Conservation (phyloP, 306 rosid species). For the Dalbergia oliveri region DNA sequence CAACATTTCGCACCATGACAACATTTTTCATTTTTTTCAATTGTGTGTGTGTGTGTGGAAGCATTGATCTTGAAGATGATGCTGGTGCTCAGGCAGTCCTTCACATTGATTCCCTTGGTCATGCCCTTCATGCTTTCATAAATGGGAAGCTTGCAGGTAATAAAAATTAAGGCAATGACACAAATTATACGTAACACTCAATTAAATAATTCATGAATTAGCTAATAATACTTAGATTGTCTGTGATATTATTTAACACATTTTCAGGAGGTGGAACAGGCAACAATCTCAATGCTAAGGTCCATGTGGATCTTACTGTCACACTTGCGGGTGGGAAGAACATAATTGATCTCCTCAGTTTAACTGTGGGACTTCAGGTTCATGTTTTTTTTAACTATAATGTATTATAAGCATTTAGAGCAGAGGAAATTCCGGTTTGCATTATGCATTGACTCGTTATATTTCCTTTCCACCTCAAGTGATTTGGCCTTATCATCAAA, state of each 20-base stretch:
- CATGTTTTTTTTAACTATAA: not conserved
- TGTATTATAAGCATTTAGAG: not conserved
- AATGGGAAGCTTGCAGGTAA: slow-evolving; percentile 84
- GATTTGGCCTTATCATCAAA: not conserved
- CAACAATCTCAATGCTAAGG: slow-evolving; percentile 44
- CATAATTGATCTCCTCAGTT: slow-evolving; percentile 83
- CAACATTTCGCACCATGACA: slow-evolving; percentile 20
- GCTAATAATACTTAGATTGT: not conserved
- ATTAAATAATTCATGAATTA: not conserved
- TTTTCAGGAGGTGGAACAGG: slow-evolving; percentile 78
- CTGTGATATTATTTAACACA: not conserved
- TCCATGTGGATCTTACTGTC: slow-evolving; percentile 66
- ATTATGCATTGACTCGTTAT: slow-evolving; percentile 9
- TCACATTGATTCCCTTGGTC: slow-evolving; percentile 94
- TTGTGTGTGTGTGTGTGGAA: slow-evolving; percentile 27
- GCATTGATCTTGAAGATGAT: slow-evolving; percentile 62
- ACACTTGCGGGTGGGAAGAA: slow-evolving; percentile 71
- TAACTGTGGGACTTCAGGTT: slow-evolving; percentile 98
- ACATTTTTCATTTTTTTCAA: slow-evolving; percentile 20
- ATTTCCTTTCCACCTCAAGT: not conserved
- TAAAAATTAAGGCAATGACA: not conserved
- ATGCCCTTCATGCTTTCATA: slow-evolving; percentile 77
- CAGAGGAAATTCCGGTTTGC: slow-evolving; percentile 14
- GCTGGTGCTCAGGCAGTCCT: slow-evolving; percentile 69
- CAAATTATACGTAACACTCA: not conserved